Evolutionary conservation across 1,284 basidiomycete species (phyloP).

Genomic region (Ustilago sp.): DNA sequence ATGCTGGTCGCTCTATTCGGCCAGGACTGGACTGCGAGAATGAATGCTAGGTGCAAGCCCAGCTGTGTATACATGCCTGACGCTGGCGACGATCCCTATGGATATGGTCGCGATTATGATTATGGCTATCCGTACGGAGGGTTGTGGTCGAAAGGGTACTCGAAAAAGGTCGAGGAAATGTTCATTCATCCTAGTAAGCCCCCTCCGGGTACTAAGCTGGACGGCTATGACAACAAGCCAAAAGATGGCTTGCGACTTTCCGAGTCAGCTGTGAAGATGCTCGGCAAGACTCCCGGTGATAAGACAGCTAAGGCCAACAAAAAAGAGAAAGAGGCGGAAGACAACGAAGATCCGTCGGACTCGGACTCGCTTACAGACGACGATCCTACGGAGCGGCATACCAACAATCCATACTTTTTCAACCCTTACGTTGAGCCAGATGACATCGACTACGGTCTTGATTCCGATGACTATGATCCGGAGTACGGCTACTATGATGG

Average conservation of each 20-base stretch:
- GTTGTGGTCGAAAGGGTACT: background rate
- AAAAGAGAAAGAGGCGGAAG: background rate
- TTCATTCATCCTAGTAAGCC: conserved; percentile 1
- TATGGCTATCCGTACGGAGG: background rate
- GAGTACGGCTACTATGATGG: conserved; percentile 4
- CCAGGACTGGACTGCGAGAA: conserved; percentile 6
- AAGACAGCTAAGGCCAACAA: background rate
- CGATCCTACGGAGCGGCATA: background rate
- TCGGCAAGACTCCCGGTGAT: background rate
- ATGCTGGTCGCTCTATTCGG: conserved; percentile 8
- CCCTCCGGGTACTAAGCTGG: background rate
- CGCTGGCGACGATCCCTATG: background rate
- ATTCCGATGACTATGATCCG: background rate
- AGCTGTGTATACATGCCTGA: conserved; percentile 16
- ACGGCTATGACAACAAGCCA: background rate
- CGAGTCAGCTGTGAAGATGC: background rate
- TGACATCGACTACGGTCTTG: background rate
- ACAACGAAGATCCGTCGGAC: background rate
- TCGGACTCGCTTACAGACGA: background rate
- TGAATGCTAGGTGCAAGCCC: background rate
- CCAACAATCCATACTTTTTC: background rate
- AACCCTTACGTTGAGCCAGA: background rate
- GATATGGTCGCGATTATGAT: background rate
- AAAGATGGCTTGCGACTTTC: background rate
- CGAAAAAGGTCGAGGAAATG: background rate